Evolutionary conservation across 257 asterid genomes (phyloP).

Genomic region (Agastache rugosa): DNA sequence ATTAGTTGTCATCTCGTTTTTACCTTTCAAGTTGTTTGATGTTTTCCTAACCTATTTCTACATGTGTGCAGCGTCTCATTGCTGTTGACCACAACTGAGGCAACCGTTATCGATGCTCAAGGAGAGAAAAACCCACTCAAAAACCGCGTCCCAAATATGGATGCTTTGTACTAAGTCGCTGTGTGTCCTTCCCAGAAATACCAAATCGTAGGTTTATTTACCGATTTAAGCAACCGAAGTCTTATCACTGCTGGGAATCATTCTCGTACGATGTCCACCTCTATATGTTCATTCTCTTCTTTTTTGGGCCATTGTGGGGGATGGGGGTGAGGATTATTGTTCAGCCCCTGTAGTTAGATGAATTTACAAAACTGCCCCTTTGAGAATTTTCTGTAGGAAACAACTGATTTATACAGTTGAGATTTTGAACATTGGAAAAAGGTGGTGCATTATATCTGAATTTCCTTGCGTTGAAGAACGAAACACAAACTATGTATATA

Average conservation of each 20-base stretch:
- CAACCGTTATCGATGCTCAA: constrained; percentile 56
- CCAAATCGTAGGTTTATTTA: not conserved
- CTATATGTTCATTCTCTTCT: not conserved
- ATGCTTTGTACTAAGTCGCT: constrained; percentile 42
- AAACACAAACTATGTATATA: constrained; percentile 10
- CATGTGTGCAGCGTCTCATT: constrained; percentile 62
- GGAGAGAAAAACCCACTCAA: constrained; percentile 60
- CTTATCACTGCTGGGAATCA: constrained; percentile 14
- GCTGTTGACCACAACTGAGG: constrained; percentile 79
- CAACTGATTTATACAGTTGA: not conserved
- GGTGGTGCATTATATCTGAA: constrained; percentile 3
- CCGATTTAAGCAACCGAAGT: not conserved
- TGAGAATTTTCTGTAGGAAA: not conserved
- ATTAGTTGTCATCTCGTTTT: not conserved
- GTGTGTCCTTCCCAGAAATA: not conserved
- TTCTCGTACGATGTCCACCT: constrained; percentile 3
- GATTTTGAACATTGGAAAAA: constrained; percentile 12
- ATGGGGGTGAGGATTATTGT: not conserved
- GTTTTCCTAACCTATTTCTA: constrained; percentile 16
- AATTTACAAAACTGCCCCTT: not conserved
- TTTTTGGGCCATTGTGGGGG: not conserved
- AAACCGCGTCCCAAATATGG: constrained; percentile 66
- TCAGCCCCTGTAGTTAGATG: constrained; percentile 8
- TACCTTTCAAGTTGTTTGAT: not conserved
- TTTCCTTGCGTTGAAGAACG: not conserved